Conservation (phyloP, 1,139 yeast genomes). For the Pichia sp. region DNA sequence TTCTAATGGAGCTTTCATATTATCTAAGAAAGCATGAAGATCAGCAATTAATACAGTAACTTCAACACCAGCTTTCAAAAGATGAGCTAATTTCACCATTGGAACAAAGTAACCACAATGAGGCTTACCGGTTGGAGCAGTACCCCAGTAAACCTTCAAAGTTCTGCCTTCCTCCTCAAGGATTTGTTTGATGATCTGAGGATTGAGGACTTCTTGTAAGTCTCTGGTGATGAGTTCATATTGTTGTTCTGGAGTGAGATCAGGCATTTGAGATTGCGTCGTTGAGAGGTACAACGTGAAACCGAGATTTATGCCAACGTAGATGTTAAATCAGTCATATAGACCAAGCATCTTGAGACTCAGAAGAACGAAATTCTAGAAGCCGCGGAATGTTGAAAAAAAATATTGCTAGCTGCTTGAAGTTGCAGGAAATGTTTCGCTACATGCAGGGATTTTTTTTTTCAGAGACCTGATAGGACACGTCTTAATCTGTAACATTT, state of each 20-base stretch:
- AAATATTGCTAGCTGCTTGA: no score
- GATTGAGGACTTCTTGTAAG: constrained; percentile 87
- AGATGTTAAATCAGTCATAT: background rate
- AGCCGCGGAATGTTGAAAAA: no score
- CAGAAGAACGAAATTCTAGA: no score
- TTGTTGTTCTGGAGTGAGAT: constrained; percentile 49
- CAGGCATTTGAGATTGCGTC: constrained; percentile 12
- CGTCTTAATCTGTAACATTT: background rate
- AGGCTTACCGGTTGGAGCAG: constrained; percentile 94
- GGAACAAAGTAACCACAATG: constrained; percentile 99
- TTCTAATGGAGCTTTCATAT: constrained; percentile 97
- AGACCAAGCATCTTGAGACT: no score
- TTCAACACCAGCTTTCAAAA: constrained; percentile 92
- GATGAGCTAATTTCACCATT: constrained; percentile 93
- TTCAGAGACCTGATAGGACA: no score
- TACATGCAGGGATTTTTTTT: no score
- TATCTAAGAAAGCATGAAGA: constrained; percentile 92
- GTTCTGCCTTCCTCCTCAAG: constrained; percentile 78
- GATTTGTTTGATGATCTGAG: constrained; percentile 78
- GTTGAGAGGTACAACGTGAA: no score
- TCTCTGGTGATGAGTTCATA: constrained; percentile 73
- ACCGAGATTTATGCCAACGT: background rate
- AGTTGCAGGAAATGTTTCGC: no score
- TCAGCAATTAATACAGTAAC: constrained; percentile 93
- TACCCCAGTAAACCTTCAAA: constrained; percentile 89